A percentile compares a stretch with the other conserved stretches of the same genome.
Conservation (phyloP, 169 alveolate genomes). For the Plasmodium knowlesi region DNA sequence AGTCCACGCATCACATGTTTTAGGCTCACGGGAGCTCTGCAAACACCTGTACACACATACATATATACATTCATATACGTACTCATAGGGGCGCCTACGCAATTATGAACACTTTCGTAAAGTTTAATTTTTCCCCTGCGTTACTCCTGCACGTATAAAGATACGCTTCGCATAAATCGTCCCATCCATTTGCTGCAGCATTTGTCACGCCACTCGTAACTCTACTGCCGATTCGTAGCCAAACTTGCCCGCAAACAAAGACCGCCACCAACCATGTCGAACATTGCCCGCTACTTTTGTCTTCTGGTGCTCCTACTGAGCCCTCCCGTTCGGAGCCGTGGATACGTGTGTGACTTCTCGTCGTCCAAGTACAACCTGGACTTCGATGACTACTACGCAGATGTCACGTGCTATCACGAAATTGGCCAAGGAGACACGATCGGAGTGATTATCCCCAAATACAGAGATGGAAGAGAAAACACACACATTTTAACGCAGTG, state of each 20-base stretch:
- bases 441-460: conserved; percentile 47
- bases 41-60: neutral
- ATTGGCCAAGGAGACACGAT: conserved; percentile 37
- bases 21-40: neutral
- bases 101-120: neutral
- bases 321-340: conserved; percentile 6
- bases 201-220: neutral
- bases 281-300: conserved; percentile 1
- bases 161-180: neutral
- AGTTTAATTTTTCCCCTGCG: neutral
- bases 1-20: neutral
- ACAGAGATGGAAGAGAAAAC: conserved; percentile 33
- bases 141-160: neutral
- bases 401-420: conserved; percentile 51
- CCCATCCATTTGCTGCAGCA: neutral
- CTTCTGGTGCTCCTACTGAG: neutral
- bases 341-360: conserved; percentile 53
- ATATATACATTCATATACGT: neutral
- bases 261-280: conserved; percentile 2
- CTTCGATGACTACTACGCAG: conserved; percentile 23
- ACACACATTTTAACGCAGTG: conserved; percentile 32
- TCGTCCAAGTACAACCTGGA: conserved; percentile 37
- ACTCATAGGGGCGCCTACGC: neutral
- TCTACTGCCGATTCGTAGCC: neutral
- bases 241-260: neutral